Evolutionary conservation across 768 basidiomycete species (phyloP).

Genomic region (Hericium coralloides): DNA sequence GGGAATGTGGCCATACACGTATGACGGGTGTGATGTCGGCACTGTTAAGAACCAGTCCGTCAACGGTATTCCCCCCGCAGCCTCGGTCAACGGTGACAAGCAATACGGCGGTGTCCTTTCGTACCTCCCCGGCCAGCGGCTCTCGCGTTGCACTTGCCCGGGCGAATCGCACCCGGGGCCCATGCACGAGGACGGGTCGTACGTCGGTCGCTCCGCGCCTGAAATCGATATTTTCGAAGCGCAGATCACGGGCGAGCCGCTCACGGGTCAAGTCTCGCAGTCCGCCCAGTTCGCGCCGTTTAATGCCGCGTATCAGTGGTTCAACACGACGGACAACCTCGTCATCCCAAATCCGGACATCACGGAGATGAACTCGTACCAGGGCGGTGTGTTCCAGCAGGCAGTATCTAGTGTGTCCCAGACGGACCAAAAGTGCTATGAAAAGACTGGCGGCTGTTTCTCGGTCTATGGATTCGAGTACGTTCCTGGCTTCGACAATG

Average conservation of each 20-base stretch:
- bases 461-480: slow-evolving; percentile 38
- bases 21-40: slow-evolving; percentile 86
- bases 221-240: slow-evolving; percentile 71
- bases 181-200: slow-evolving; percentile 41
- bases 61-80: slow-evolving; percentile 52
- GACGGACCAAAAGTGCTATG: slow-evolving; percentile 32
- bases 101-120: slow-evolving; percentile 49
- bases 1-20: slow-evolving; percentile 81
- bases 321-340: background rate
- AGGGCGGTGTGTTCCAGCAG: slow-evolving; percentile 76
- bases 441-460: slow-evolving; percentile 22
- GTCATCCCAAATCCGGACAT: background rate
- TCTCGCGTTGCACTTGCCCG: slow-evolving; percentile 24
- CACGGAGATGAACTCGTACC: slow-evolving; percentile 42
- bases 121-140: slow-evolving; percentile 75
- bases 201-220: slow-evolving; percentile 54
- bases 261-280: slow-evolving; percentile 9
- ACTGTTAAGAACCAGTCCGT: slow-evolving; percentile 78
- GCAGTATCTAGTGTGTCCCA: slow-evolving; percentile 62
- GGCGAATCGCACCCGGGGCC: slow-evolving; percentile 46
- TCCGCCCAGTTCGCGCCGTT: slow-evolving; percentile 15
- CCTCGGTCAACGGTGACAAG: slow-evolving; percentile 52
- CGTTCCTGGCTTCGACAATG: slow-evolving; percentile 22
- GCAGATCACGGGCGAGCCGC: slow-evolving; percentile 5
- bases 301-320: slow-evolving; percentile 8